Conservation (phyloP, 768 basidiomycete genomes). For the Mycena maculata region DNA sequence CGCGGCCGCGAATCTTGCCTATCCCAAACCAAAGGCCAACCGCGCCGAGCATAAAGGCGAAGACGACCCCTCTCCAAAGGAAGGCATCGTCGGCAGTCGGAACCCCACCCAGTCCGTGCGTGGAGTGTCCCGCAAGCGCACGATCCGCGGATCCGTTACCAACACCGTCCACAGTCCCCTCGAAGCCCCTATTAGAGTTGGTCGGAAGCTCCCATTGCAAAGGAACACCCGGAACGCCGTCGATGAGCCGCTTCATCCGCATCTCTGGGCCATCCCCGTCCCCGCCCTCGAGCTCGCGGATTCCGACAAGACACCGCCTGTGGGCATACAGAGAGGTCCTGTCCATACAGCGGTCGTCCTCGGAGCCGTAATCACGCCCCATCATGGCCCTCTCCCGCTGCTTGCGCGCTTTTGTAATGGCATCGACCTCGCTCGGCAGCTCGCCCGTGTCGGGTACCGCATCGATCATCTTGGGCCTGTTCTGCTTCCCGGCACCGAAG, state of each 20-base stretch:
- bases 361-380: slow-evolving; percentile 32
- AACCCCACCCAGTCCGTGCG: not conserved
- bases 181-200: slow-evolving; percentile 15
- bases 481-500: slow-evolving; percentile 59
- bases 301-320: slow-evolving; percentile 71
- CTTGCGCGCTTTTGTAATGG: slow-evolving; percentile 57
- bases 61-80: slow-evolving; percentile 40
- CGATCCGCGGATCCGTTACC: slow-evolving; percentile 17
- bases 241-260: slow-evolving; percentile 64
- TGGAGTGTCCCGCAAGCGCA: not conserved
- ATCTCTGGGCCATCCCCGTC: slow-evolving; percentile 54
- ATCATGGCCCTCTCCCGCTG: slow-evolving; percentile 47
- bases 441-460: slow-evolving; percentile 39
- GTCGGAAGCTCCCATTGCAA: slow-evolving; percentile 39
- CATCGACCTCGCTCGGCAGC: slow-evolving; percentile 56
- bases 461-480: slow-evolving; percentile 21
- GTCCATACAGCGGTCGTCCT: slow-evolving; percentile 30
- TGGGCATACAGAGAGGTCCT: slow-evolving; percentile 49
- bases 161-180: slow-evolving; percentile 31
- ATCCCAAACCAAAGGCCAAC: slow-evolving; percentile 48
- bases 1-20: slow-evolving; percentile 35
- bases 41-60: slow-evolving; percentile 42
- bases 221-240: slow-evolving; percentile 61
- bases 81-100: slow-evolving; percentile 5
- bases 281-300: slow-evolving; percentile 64